A percentile compares a stretch with the other conserved stretches of the same genome.
phyloP scores from a whole-genome alignment of 164 flowering plant genomes.

The Kingdonia uniflora region DNA sequence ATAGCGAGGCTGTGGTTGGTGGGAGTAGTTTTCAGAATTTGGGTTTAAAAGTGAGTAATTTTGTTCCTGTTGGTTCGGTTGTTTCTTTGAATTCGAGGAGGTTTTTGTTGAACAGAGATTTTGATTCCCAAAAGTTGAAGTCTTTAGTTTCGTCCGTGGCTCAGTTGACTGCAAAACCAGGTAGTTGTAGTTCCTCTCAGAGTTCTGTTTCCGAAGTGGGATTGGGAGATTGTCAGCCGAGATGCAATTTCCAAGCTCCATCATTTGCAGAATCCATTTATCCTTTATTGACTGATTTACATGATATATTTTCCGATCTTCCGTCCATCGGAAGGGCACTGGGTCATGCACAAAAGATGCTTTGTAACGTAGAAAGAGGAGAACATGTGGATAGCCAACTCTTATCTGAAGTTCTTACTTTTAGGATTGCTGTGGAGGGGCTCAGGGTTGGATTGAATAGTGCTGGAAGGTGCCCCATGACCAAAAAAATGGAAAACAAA shows the following conservation, averaged over 20 bases:
- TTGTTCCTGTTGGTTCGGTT: conserved; percentile 34
- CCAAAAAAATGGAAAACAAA: conserved; percentile 18
- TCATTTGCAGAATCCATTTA: conserved; percentile 68
- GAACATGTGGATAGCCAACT: conserved; percentile 36
- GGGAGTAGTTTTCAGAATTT: conserved; percentile 25
- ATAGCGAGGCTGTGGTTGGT: conserved; percentile 13
- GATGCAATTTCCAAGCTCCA: conserved; percentile 42
- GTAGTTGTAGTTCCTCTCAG: conserved; percentile 14
- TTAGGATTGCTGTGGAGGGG: conserved; percentile 78
- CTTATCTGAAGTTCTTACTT: conserved; percentile 55
- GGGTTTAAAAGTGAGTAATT: conserved; percentile 26
- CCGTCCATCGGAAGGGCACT: conserved; percentile 64
- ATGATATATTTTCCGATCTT: conserved; percentile 47
- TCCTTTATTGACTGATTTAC: conserved; percentile 55
- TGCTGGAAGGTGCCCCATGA: conserved; percentile 42
- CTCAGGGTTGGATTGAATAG: conserved; percentile 58
- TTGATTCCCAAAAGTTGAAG: conserved; percentile 36
- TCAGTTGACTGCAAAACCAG: conserved; percentile 7
- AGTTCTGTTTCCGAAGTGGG: conserved; percentile 17
- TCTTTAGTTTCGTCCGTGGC: conserved; percentile 30
- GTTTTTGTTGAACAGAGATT: conserved; percentile 26
- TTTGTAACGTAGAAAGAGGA: conserved; percentile 58
- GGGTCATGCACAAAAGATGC: conserved; percentile 64
- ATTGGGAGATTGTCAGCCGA: conserved; percentile 21
- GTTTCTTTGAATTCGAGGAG: conserved; percentile 20